These are phyloP conservation scores for Pugionium dolabratum DNA, from an alignment of 345 rosid genomes.

Conservation along the genomic window DNA sequence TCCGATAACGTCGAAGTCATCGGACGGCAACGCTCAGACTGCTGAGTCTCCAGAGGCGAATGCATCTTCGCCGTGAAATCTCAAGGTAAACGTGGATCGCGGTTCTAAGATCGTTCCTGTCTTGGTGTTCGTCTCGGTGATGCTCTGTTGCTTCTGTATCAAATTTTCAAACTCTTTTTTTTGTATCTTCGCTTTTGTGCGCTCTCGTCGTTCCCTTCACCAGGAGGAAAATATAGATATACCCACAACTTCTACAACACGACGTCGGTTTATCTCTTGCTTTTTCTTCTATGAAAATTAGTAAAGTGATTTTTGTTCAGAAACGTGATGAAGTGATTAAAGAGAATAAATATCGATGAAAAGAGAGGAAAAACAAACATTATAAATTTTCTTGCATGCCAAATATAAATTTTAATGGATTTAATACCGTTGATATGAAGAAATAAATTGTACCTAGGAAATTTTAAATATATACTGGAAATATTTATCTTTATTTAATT, in stretches of 20 bases:
- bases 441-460: too few species aligned
- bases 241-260: neutral
- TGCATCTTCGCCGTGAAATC: conserved; percentile 20
- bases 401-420: too few species aligned
- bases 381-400: too few species aligned
- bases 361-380: too few species aligned
- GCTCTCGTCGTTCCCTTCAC: conserved; percentile 15
- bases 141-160: neutral
- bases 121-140: conserved; percentile 1
- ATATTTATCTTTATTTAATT: neutral
- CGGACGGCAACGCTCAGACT: conserved; percentile 22
- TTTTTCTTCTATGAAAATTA: neutral
- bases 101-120: neutral
- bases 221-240: neutral
- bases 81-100: neutral
- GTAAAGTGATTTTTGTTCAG: neutral
- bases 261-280: conserved; percentile 3
- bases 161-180: conserved; percentile 24
- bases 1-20: conserved; percentile 36
- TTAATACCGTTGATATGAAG: too few species aligned
- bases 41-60: conserved; percentile 25
- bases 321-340: too few species aligned
- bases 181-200: conserved; percentile 10
- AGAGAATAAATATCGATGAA: too few species aligned
- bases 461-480: too few species aligned